Conservation (phyloP, 1,284 basidiomycete species). For the Malassezia globosa region DNA sequence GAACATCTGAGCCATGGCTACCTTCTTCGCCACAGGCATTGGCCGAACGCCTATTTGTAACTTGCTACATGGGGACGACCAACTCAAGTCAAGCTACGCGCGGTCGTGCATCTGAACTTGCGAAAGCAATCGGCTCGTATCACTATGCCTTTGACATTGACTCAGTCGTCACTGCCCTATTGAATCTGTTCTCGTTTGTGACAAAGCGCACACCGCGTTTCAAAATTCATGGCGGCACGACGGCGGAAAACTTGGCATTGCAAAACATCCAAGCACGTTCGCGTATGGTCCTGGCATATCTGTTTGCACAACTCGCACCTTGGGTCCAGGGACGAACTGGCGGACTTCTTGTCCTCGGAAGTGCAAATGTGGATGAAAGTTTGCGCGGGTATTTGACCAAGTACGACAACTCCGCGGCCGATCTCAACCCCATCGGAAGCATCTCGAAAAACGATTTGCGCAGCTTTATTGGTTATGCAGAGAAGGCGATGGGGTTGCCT, state of each 20-base stretch:
- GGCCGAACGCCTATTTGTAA: conserved; percentile 77
- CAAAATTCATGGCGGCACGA: conserved; percentile 72
- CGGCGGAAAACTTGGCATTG: conserved; percentile 83
- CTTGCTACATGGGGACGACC: conserved; percentile 98
- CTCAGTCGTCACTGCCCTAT: conserved; percentile 68
- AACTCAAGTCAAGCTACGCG: conserved; percentile 83
- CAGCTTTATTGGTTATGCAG: conserved; percentile 79
- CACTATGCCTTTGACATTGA: conserved; percentile 97
- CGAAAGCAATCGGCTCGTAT: conserved; percentile 61
- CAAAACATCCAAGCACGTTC: conserved; percentile 95
- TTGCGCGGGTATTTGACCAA: conserved; percentile 93
- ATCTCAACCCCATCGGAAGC: conserved; percentile 94
- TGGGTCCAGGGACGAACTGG: conserved; percentile 78
- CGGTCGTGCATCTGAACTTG: conserved; percentile 70
- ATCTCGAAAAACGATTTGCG: conserved; percentile 97
- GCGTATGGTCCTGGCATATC: conserved; percentile 89
- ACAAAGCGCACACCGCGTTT: conserved; percentile 74
- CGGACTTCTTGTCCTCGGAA: conserved; percentile 82
- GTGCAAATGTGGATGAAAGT: conserved; percentile 88
- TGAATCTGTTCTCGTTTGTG: conserved; percentile 69
- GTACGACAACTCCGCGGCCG: conserved; percentile 70
- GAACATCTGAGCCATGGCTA: conserved; percentile 67
- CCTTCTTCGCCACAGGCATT: conserved; percentile 80
- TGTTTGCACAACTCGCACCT: conserved; percentile 90
- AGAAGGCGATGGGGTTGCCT: conserved; percentile 67